Percentiles rank a stretch among this genome's conserved stretches.
phyloP scores from a whole-genome alignment of 768 basidiomycete genomes.

The Sporobolomyces roseus region DNA sequence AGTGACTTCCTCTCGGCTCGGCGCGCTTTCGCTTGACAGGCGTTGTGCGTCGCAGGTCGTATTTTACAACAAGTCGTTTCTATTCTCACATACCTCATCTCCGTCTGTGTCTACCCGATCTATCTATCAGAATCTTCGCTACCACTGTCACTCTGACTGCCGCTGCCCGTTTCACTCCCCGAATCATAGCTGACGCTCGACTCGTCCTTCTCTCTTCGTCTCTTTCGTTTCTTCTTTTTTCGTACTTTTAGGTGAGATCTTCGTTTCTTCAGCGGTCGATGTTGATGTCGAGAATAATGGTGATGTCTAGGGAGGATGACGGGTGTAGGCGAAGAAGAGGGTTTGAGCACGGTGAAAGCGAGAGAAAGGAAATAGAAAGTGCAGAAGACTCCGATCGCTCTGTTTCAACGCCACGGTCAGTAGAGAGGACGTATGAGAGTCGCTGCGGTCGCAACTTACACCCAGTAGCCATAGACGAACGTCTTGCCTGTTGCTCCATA shows the following conservation, averaged over 20 bases:
- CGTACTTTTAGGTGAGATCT: not conserved
- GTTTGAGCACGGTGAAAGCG: not conserved
- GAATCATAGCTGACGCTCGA: not conserved
- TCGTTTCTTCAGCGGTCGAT: not conserved
- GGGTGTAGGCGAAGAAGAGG: not conserved
- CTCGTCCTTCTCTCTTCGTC: not conserved
- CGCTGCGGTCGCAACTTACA: not conserved
- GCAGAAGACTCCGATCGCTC: slow-evolving; percentile 3
- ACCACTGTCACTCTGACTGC: too few relatives aligned
- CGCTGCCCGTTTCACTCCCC: not conserved
- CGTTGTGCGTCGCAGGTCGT: too few relatives aligned
- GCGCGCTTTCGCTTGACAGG: too few relatives aligned
- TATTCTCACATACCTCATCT: too few relatives aligned
- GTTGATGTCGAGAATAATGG: not conserved
- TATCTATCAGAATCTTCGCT: not conserved
- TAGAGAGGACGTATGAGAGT: too few relatives aligned
- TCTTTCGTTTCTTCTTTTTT: not conserved
- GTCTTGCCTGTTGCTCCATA: not conserved
- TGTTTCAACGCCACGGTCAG: too few relatives aligned
- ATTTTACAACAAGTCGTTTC: too few relatives aligned
- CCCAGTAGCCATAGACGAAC: not conserved
- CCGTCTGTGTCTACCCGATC: not conserved
- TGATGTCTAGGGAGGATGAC: not conserved
- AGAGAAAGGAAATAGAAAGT: not conserved
- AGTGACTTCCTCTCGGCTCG: too few relatives aligned